phyloP scores from a whole-genome alignment of 1,284 basidiomycete species.

The Athelia sp. region DNA sequence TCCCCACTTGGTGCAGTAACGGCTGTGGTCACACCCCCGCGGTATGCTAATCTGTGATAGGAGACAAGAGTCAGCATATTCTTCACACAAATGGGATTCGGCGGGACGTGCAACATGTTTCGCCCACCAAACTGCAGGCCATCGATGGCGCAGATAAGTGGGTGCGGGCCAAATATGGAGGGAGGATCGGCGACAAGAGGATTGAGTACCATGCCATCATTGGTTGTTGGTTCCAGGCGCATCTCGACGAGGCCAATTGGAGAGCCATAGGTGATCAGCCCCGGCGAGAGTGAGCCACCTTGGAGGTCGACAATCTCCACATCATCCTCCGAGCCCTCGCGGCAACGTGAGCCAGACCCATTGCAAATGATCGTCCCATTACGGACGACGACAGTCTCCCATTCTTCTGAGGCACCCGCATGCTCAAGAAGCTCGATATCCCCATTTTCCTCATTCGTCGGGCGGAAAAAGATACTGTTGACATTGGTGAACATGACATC shows the following conservation, averaged over 20 bases:
- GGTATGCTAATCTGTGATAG: constrained; percentile 50
- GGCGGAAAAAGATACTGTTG: constrained; percentile 29
- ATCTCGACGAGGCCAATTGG: constrained; percentile 65
- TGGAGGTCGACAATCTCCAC: constrained; percentile 32
- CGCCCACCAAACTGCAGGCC: constrained; percentile 68
- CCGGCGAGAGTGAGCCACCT: constrained; percentile 48
- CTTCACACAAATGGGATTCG: constrained; percentile 15
- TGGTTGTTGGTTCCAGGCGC: constrained; percentile 58
- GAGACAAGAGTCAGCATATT: constrained; percentile 7
- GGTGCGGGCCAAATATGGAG: constrained; percentile 41
- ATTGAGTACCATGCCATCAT: constrained; percentile 54
- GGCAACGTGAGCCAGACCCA: constrained; percentile 12
- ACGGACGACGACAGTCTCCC: constrained; percentile 34
- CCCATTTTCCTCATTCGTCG: constrained; percentile 20
- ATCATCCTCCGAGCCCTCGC: constrained; percentile 17
- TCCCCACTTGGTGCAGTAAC: constrained; percentile 51
- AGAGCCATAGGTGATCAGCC: constrained; percentile 59
- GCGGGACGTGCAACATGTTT: constrained; percentile 54
- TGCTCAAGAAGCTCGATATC: constrained; percentile 14
- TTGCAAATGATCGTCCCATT: constrained; percentile 39
- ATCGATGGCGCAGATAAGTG: constrained; percentile 60
- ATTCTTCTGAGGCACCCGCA: constrained; percentile 13
- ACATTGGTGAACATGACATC: constrained; percentile 50
- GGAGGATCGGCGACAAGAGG: constrained; percentile 45
- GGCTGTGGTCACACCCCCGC: constrained; percentile 58